phyloP scores from a whole-genome alignment of 495 filamentous ascomycete species.

The Letharia lupina region DNA sequence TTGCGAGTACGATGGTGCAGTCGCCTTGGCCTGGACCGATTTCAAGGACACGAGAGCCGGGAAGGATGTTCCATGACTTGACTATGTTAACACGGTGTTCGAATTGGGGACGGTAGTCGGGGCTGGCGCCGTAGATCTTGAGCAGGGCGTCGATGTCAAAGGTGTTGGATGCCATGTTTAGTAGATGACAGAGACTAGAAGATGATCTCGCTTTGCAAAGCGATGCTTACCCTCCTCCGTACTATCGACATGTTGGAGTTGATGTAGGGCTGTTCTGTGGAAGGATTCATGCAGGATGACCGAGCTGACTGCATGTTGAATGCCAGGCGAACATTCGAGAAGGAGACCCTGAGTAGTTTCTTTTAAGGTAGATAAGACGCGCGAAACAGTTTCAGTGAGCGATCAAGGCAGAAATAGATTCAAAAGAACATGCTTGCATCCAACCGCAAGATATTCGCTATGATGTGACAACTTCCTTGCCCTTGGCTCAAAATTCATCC shows the following conservation, averaged over 20 bases:
- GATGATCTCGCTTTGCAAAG: not conserved
- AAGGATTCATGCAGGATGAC: not conserved
- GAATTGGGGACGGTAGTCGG: constrained; percentile 4
- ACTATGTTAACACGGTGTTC: constrained; percentile 10
- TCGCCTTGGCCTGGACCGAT: constrained; percentile 12
- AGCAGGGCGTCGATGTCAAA: not conserved
- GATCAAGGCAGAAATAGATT: no score
- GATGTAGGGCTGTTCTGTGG: not conserved
- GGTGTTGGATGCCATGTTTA: not conserved
- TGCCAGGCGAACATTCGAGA: no score
- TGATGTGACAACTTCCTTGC: no score
- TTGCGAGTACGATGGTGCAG: constrained; percentile 9
- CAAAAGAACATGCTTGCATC: no score
- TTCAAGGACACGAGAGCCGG: constrained; percentile 14
- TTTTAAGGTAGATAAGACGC: no score
- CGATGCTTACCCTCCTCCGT: not conserved
- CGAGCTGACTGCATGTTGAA: not conserved
- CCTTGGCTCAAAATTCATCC: not conserved
- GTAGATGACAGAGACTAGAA: not conserved
- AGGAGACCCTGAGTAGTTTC: no score
- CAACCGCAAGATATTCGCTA: no score
- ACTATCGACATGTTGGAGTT: not conserved
- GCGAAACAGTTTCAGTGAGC: no score
- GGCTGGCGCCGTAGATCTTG: not conserved
- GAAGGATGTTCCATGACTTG: constrained; percentile 10